Evolutionary conservation across 495 filamentous ascomycete species (phyloP), one percentile per base, ranked within the genome.

Genomic region (Schizothecium vesticola): DNA sequence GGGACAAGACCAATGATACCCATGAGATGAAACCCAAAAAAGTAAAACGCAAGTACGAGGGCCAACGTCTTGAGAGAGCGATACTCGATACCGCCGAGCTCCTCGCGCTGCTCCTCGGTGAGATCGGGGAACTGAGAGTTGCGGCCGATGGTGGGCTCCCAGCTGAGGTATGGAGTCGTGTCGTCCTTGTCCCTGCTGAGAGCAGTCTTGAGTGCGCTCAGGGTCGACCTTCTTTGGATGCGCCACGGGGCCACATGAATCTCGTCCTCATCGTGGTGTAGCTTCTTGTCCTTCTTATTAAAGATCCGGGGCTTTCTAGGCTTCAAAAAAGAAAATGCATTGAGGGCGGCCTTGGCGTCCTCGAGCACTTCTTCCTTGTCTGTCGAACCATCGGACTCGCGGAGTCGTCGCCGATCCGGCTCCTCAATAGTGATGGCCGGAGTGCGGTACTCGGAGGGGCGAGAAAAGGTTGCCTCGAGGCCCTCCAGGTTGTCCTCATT

Each of bases 71-170:
- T 97, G 57, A 97, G 79, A 0, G 93, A 90, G 9, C 94, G 87
- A 74, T 98, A 98, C 79, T 98, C 94, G 59, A 97, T 97, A 13
- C 94, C 94, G 3, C 94, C 94, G 13, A 98, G 82, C 74, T 98
- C 94, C 71, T 98, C 92, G 61, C 93, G 85, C 78, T 98, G 94
- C 67, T 92, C 92, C 75, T 96, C 91, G 0, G 89, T 92, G 62
- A 98, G 79, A 75, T 93, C 91, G 8, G 95, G 83, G 70, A 99
- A 99, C 21, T 90, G 88, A 28, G 94, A 97, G 75, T 98, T 98
- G 56, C 95, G 86, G 21, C 91, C 95, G 51, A 97, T 82, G 0
- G 95, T 99, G 6, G 95, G 92, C 75, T 93, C 87, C 88, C 92
- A 98, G 75, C 92, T 97, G 24, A 99, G 84, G 76, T 99, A 99